Evolutionary conservation across 176 grass and related monocot species (phyloP).

Genomic region (Carex myosuroides): DNA sequence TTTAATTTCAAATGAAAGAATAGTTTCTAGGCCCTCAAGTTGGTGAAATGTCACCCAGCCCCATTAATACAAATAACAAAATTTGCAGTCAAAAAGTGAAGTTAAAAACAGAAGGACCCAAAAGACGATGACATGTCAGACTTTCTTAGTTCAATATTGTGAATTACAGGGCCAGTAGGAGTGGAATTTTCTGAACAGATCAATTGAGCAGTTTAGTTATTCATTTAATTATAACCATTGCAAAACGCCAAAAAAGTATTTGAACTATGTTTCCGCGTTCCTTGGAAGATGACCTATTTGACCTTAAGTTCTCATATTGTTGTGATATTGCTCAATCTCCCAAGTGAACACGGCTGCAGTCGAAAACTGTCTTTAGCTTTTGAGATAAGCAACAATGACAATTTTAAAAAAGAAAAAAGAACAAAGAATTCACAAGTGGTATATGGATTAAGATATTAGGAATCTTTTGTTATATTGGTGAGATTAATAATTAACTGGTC

Average conservation of each 20-base stretch:
- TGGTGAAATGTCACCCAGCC: neutral
- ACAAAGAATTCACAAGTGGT: neutral
- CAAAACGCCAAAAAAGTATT: neutral
- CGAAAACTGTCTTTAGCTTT: neutral
- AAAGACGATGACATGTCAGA: neutral
- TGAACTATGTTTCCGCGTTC: neutral
- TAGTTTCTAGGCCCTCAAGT: neutral
- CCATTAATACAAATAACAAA: neutral
- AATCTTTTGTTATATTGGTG: constrained; percentile 2
- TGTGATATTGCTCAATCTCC: neutral
- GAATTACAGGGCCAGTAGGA: neutral
- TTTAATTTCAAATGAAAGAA: neutral
- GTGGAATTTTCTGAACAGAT: neutral
- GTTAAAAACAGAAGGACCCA: neutral
- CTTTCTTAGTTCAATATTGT: neutral
- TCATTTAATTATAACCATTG: neutral
- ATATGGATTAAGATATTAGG: neutral
- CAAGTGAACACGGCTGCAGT: neutral
- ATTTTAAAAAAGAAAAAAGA: neutral
- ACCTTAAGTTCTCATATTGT: neutral
- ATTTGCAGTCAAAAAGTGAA: neutral
- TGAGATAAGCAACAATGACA: neutral
- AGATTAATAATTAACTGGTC: constrained; percentile 18
- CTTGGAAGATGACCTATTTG: neutral
- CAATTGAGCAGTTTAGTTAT: neutral